Evolutionary conservation across 495 filamentous ascomycete species (phyloP), one percentile per base, ranked within the genome.

Genomic region (Clohesyomyces aquaticus): DNA sequence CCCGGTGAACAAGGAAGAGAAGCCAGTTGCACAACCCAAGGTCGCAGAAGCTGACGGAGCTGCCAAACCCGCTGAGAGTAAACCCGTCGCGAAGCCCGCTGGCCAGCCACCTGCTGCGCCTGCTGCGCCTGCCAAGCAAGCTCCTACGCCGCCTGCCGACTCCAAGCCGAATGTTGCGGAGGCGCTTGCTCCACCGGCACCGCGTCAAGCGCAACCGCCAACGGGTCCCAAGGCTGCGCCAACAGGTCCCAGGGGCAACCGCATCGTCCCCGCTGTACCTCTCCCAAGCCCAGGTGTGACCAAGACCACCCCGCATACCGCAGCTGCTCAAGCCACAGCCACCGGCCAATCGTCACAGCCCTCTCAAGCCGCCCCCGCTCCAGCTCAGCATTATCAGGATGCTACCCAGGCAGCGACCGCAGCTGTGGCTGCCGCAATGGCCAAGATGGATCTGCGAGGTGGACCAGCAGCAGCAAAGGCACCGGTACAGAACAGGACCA

Each of bases 371-470:
- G 61, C 71, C 4, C 69, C 71, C 14, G 72, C 76, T 45, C 69
- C 71, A n/a, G 69, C 50, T 67, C 74, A 41, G 51, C 70, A 56
- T 52, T 76, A 83, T 55, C 84, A 83, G 51, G 89, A 92, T 73
- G 91, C 91, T 2, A 93, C 91, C 4, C 86, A 88, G 68, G 89
- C 88, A 41, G 92, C 92, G 6, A 88, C 86, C 42, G 90, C 88
- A 48, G 92, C 91, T 27, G 93, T 96, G 51, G 91, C 91, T 38
- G 88, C 87, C 8, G 91, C 91, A 2, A 95, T 96, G 91, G 91
- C 91, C 12, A 91, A 93, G 68, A 76, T 96, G 12, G 76, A 82
- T 11, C 80, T 83, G n/a, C 76, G 76, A 25, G 72, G 75, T 52
- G 77, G 78, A n/a, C n/a, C n/a, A n/a, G n/a, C n/a, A n/a, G n/a